Evolutionary conservation across 2,329 filamentous ascomycete genomes (phyloP).

Genomic region (Basipetospora sp.): DNA sequence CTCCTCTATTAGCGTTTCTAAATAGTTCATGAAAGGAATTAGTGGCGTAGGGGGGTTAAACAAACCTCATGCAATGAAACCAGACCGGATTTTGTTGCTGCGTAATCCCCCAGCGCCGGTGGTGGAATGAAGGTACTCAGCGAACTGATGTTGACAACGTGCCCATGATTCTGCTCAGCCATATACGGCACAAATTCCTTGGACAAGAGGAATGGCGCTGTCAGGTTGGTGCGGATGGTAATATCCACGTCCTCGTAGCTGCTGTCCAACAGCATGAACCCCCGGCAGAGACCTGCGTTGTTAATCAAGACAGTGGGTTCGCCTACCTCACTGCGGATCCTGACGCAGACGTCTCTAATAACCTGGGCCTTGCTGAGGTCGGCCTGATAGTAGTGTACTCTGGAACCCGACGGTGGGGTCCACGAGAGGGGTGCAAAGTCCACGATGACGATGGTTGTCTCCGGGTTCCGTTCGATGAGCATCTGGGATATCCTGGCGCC

Average conservation of each 20-base stretch:
- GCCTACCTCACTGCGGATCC: slow-evolving; percentile 11
- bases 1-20: background rate
- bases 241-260: slow-evolving; percentile 27
- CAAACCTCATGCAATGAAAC: slow-evolving; percentile 43
- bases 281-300: slow-evolving; percentile 39
- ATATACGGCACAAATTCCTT: slow-evolving; percentile 43
- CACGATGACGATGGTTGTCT: slow-evolving; percentile 18
- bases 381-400: slow-evolving; percentile 19
- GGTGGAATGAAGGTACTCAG: slow-evolving; percentile 38
- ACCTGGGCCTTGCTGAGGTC: slow-evolving; percentile 20
- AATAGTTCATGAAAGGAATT: background rate
- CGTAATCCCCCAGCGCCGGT: slow-evolving; percentile 45
- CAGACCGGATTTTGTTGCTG: slow-evolving; percentile 41
- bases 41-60: background rate
- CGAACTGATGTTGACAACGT: slow-evolving; percentile 42
- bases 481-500: slow-evolving; percentile 19
- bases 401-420: slow-evolving; percentile 10
- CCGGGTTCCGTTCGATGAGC: slow-evolving; percentile 13
- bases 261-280: slow-evolving; percentile 34
- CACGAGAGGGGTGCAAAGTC: slow-evolving; percentile 19
- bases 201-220: slow-evolving; percentile 41
- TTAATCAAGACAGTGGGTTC: slow-evolving; percentile 38
- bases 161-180: slow-evolving; percentile 39
- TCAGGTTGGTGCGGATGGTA: slow-evolving; percentile 44
- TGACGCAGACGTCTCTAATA: slow-evolving; percentile 15